phyloP scores from a whole-genome alignment of 805 yeast species.

The Candida fluviatilis region DNA sequence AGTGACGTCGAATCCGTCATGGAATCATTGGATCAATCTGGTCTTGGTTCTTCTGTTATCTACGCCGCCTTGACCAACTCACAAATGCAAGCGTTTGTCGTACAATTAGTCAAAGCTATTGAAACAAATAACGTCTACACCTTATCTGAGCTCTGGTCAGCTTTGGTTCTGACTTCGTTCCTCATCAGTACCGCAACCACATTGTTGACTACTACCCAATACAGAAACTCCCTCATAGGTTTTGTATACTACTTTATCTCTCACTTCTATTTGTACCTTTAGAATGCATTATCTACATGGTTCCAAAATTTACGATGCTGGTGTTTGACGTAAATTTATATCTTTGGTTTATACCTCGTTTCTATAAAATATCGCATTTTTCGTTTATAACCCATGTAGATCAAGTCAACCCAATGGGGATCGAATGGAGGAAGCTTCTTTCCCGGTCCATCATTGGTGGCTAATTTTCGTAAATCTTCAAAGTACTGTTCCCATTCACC shows the following conservation, averaged over 20 bases:
- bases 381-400: constrained; percentile 16
- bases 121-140: constrained; percentile 1
- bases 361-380: constrained; percentile 14
- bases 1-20: constrained; percentile 8
- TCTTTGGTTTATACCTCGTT: constrained; percentile 9
- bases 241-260: neutral
- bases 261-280: neutral
- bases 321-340: neutral
- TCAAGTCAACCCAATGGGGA: constrained; percentile 16
- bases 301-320: neutral
- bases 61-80: constrained; percentile 8
- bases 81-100: constrained; percentile 9
- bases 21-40: constrained; percentile 11
- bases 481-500: constrained; percentile 20
- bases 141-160: neutral
- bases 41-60: constrained; percentile 10
- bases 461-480: constrained; percentile 15
- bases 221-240: neutral
- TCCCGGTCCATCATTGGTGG: constrained; percentile 21
- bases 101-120: constrained; percentile 6
- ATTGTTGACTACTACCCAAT: constrained; percentile 2
- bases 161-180: neutral
- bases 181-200: constrained; percentile 1
- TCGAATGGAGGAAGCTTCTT: constrained; percentile 18
- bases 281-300: neutral